Conservation (phyloP, 2,329 filamentous ascomycete species). For the Colletotrichum agaves region DNA sequence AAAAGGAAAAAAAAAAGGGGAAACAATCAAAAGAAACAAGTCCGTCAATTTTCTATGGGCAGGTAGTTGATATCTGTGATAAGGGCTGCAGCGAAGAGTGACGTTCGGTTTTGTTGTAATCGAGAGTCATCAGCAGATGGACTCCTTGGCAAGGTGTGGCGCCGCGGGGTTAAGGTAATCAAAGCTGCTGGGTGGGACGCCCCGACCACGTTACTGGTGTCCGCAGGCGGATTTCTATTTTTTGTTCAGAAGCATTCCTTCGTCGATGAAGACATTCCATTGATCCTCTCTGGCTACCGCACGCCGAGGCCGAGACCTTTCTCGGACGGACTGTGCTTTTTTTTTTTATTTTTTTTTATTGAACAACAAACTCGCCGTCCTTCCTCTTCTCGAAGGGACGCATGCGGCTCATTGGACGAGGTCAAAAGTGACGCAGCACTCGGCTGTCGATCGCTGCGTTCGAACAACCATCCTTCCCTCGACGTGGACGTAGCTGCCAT, state of each 20-base stretch:
- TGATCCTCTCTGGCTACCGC: slow-evolving; percentile 15
- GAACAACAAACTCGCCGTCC: neutral
- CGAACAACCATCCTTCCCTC: slow-evolving; percentile 13
- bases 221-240: slow-evolving; percentile 14
- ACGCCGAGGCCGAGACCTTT: slow-evolving; percentile 4
- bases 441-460: slow-evolving; percentile 33
- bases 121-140: slow-evolving; percentile 20
- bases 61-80: neutral
- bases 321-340: neutral
- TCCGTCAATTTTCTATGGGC: neutral
- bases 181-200: slow-evolving; percentile 13
- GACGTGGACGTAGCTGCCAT: slow-evolving; percentile 23
- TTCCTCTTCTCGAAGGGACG: slow-evolving; percentile 5
- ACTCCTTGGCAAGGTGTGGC: slow-evolving; percentile 27
- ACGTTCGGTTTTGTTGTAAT: slow-evolving; percentile 28
- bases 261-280: slow-evolving; percentile 17
- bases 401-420: slow-evolving; percentile 17
- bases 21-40: neutral
- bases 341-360: too few species aligned
- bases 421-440: slow-evolving; percentile 15
- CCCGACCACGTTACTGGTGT: slow-evolving; percentile 15
- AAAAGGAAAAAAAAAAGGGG: neutral
- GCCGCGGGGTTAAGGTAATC: slow-evolving; percentile 34
- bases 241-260: slow-evolving; percentile 17
- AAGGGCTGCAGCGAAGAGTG: slow-evolving; percentile 7